These are phyloP conservation scores for Stachybotrys echinatus DNA, from an alignment of 2,329 filamentous ascomycete genomes.

Conservation along the genomic window DNA sequence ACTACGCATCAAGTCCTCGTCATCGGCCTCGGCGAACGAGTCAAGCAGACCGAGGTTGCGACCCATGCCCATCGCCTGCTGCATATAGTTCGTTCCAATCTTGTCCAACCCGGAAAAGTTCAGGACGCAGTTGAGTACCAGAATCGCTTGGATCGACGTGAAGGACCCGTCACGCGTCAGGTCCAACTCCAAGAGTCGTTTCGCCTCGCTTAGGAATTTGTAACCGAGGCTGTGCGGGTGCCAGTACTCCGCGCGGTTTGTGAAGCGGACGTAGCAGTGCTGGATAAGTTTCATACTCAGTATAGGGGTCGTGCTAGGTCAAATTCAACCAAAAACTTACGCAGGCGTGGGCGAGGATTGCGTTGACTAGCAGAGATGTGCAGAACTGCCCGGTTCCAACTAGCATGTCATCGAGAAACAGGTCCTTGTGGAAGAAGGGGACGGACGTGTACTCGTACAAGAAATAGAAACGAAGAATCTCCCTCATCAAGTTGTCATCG, in stretches of 20 bases:
- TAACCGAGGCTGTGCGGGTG: slow-evolving; percentile 25
- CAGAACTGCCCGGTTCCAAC: slow-evolving; percentile 20
- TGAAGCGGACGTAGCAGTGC: slow-evolving; percentile 19
- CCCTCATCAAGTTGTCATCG: slow-evolving; percentile 24
- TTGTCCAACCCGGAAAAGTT: slow-evolving; percentile 25
- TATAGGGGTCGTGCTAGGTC: too few species aligned
- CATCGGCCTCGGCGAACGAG: background rate
- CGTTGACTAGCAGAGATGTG: slow-evolving; percentile 29
- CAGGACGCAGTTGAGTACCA: slow-evolving; percentile 21
- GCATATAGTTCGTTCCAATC: slow-evolving; percentile 23
- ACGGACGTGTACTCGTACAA: slow-evolving; percentile 25
- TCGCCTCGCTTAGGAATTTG: slow-evolving; percentile 29
- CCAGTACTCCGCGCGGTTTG: slow-evolving; percentile 25
- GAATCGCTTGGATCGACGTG: slow-evolving; percentile 25
- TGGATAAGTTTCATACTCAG: slow-evolving; percentile 5
- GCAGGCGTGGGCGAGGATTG: slow-evolving; percentile 23
- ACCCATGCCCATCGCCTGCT: slow-evolving; percentile 22
- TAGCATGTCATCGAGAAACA: slow-evolving; percentile 29
- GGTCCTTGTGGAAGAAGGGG: slow-evolving; percentile 26
- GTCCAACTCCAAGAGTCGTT: slow-evolving; percentile 27
- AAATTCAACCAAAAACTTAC: slow-evolving; percentile 15
- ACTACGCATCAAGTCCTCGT: slow-evolving; percentile 12
- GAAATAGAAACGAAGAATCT: slow-evolving; percentile 16
- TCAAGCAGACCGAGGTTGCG: slow-evolving; percentile 20
- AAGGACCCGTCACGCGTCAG: too few species aligned